A percentile compares a stretch with the other conserved stretches of the same genome.
Conservation (phyloP, 1,139 yeast genomes). For the Kurtzmaniella quercitrusa region DNA sequence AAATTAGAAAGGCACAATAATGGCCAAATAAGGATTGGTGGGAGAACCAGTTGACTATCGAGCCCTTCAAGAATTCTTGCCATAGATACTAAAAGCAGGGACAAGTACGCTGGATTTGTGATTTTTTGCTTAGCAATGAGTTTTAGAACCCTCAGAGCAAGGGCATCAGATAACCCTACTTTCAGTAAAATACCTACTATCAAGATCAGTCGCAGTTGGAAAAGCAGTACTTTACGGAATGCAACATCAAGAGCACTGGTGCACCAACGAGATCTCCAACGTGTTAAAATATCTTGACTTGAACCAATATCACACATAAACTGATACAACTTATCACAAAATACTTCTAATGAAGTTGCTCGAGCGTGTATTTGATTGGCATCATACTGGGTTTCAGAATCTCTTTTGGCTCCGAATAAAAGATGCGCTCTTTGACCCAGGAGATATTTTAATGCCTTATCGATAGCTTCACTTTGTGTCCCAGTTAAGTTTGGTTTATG, state of each 20-base stretch:
- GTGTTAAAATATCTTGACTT: conserved; percentile 48
- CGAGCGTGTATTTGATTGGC: conserved; percentile 43
- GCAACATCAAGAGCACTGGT: conserved; percentile 65
- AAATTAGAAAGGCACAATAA: conserved; percentile 35
- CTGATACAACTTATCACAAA: conserved; percentile 58
- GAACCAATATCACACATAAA: conserved; percentile 46
- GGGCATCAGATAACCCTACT: conserved; percentile 57
- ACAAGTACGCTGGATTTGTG: conserved; percentile 31
- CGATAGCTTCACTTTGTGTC: conserved; percentile 41
- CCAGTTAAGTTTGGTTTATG: conserved; percentile 51
- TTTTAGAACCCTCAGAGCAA: conserved; percentile 46
- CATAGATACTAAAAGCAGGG: conserved; percentile 43
- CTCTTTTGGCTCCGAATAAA: conserved; percentile 77
- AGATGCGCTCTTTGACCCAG: conserved; percentile 71
- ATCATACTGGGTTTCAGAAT: conserved; percentile 21
- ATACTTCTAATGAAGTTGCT: conserved; percentile 54
- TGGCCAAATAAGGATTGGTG: conserved; percentile 66
- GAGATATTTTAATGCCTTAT: conserved; percentile 52
- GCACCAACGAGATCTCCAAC: conserved; percentile 71
- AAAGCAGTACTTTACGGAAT: conserved; percentile 52
- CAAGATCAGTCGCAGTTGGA: conserved; percentile 70
- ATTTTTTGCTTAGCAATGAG: conserved; percentile 25
- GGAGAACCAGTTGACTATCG: conserved; percentile 48
- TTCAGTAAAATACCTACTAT: conserved; percentile 69
- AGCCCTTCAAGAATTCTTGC: conserved; percentile 65